Base-by-base conservation (phyloP, 1,284 basidiomycete species). In the Wallemia ichthyophaga region DNA sequence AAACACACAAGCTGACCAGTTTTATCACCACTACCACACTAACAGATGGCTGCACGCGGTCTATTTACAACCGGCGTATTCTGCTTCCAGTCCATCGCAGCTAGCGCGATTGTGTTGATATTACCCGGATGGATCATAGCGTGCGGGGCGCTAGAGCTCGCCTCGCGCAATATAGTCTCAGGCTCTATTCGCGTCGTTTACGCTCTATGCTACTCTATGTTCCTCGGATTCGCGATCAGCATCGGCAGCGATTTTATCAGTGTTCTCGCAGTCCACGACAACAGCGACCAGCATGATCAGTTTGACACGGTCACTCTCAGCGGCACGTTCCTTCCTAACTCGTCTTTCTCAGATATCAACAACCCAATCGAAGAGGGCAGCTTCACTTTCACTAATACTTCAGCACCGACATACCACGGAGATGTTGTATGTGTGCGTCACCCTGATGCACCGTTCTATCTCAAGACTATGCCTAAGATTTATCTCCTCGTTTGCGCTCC, bases 201-300 rank as follows among this genome's bases (percentile, higher is more conserved):
- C 57, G 62, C 62, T 17, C 58, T 63, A 56, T 60, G 61, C 54
- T 63, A 63, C 54, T 55, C 59, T 13, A 61, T 63, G 1, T 63
- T 63, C 60, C 59, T 63, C 25, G 85, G 85, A 1, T 89, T 89
- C 67, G 85, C 85, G 59, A 75, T 91, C 58, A 82, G 86, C 62
- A 84, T 89, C 61, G 85, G 85, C 32, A 85, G 82, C 2, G 85
- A 89, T 66, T 71, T 88, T 24, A 89, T 81, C 66, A 79, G 85
- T 60, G 74, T 88, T 25, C 72, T 88, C 61, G 85, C 88, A 66
- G 76, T 71, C 1, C 76, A 78, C 19, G 77, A 81, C 21, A 69
- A 69, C 53, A 71, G 74, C 26, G 73, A 83, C 17, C 69, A 75
- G 24, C 68, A 56, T 24, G 58, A 25, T n/a, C 37, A 21, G 25